Percentiles rank a stretch among this genome's conserved stretches.
Evolutionary conservation across 176 grass and related monocot species (phyloP).

Genomic region (Oryza meridionalis): DNA sequence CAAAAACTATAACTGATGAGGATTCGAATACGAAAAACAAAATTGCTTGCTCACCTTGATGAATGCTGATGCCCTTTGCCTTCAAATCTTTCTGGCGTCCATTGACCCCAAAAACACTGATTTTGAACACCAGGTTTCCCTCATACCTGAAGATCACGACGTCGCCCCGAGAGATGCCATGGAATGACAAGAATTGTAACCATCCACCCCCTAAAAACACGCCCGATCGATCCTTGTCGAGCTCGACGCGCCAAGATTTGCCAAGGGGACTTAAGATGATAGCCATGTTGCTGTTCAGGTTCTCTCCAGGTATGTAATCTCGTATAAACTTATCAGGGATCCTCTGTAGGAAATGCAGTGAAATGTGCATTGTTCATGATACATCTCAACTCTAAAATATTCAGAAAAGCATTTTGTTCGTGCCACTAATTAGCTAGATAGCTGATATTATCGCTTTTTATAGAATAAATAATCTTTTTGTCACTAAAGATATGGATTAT

Average conservation of each 20-base stretch:
- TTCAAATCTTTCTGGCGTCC: constrained; percentile 32
- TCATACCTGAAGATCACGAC: constrained; percentile 39
- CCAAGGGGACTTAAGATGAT: constrained; percentile 4
- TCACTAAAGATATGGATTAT: no score
- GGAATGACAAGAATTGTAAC: constrained; percentile 31
- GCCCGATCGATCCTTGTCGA: constrained; percentile 6
- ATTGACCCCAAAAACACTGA: constrained; percentile 23
- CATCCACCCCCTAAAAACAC: constrained; percentile 30
- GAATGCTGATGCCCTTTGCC: background rate
- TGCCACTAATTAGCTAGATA: background rate
- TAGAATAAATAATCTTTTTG: no score
- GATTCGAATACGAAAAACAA: background rate
- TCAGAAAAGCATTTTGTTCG: background rate
- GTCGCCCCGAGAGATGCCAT: constrained; percentile 23
- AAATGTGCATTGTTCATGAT: background rate
- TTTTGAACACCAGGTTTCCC: constrained; percentile 37
- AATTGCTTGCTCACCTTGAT: background rate
- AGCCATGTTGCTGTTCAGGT: background rate
- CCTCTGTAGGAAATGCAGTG: background rate
- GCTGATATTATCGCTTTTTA: background rate
- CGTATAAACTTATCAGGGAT: constrained; percentile 36
- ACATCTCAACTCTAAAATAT: background rate
- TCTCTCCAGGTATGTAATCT: background rate
- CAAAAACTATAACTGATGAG: background rate
- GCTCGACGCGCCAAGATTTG: constrained; percentile 30